A percentile compares a stretch with the other conserved stretches of the same genome.
These are phyloP conservation scores for Botrytis byssoidea DNA, from an alignment of 2,329 filamentous ascomycete species.

Conservation along the genomic window DNA sequence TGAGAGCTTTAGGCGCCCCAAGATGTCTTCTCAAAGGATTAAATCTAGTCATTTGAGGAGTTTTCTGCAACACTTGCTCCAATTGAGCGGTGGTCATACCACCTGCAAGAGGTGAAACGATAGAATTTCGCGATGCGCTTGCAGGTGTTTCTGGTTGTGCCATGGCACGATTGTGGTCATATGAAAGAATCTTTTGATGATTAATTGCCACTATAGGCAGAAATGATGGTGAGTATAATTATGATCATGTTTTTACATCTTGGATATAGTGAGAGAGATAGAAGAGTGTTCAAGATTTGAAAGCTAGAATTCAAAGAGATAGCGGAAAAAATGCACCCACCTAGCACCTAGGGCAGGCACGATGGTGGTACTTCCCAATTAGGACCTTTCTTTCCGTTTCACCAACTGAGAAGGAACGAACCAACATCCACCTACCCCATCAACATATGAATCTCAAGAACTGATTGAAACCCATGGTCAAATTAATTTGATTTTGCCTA, in stretches of 20 bases:
- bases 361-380: not conserved
- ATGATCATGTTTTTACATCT: not conserved
- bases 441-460: not conserved
- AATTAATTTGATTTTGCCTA: slow-evolving; percentile 21
- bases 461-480: slow-evolving; percentile 13
- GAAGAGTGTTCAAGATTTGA: not conserved
- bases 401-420: not conserved
- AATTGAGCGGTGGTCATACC: slow-evolving; percentile 2
- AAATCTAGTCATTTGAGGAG: slow-evolving; percentile 6
- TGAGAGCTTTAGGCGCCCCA: not conserved
- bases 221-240: not conserved
- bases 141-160: not conserved
- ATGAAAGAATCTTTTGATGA: not conserved
- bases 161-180: not conserved
- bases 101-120: not conserved
- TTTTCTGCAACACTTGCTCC: not conserved
- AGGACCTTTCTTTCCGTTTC: not conserved
- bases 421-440: not conserved
- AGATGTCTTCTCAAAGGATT: not conserved
- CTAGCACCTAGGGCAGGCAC: not conserved
- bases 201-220: not conserved
- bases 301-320: too few relatives aligned
- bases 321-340: not conserved
- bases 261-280: not conserved
- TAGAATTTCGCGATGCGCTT: not conserved